These are phyloP conservation scores for Sphaerobolus stellatus DNA, from an alignment of 1,284 basidiomycete species.

Conservation along the genomic window DNA sequence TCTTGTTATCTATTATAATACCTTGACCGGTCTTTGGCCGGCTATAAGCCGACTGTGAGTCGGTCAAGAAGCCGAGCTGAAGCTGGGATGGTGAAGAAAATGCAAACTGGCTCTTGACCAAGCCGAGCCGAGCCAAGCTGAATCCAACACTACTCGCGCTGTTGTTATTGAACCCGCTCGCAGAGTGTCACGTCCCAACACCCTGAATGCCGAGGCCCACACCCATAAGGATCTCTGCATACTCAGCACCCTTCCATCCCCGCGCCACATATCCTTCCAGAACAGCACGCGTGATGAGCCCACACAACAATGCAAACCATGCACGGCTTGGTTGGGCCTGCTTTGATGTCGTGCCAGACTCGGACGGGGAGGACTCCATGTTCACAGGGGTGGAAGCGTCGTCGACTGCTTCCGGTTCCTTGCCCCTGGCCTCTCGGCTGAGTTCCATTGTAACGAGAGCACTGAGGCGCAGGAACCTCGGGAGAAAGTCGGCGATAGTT, in stretches of 20 bases:
- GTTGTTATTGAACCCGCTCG: too few relatives aligned
- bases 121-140: too few relatives aligned
- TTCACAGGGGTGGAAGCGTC: not conserved
- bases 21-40: too few relatives aligned
- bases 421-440: conserved; percentile 52
- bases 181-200: conserved; percentile 2
- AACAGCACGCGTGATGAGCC: conserved; percentile 72
- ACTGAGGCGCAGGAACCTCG: conserved; percentile 69
- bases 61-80: too few relatives aligned
- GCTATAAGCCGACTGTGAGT: too few relatives aligned
- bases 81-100: too few relatives aligned
- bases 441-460: conserved; percentile 73
- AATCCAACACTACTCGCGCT: too few relatives aligned
- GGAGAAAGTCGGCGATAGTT: conserved; percentile 65
- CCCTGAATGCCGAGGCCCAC: conserved; percentile 56
- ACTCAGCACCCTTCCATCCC: conserved; percentile 71
- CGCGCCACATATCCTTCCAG: conserved; percentile 79
- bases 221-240: conserved; percentile 69
- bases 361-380: not conserved
- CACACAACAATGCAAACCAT: conserved; percentile 78
- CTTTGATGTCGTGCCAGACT: not conserved
- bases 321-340: conserved; percentile 56
- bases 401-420: conserved; percentile 15
- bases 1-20: too few relatives aligned
- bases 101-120: too few relatives aligned